A percentile compares a stretch with the other conserved stretches of the same genome.
phyloP scores from a whole-genome alignment of 306 rosid genomes.

The Cicer pinnatifidum region DNA sequence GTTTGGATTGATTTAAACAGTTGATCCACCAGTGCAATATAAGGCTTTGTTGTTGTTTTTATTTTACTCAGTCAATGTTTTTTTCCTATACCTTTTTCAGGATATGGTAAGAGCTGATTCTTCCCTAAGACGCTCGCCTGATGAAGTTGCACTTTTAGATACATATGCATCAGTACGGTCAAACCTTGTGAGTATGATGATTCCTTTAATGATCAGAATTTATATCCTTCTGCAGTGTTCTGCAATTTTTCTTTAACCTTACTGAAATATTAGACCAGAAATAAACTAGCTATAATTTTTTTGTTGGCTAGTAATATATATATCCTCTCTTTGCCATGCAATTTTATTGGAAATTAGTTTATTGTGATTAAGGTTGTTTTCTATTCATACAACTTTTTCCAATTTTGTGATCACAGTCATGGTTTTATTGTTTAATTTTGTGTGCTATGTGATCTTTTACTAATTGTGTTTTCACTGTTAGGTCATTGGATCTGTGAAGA shows the following conservation, averaged over 20 bases:
- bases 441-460: conserved; percentile 8
- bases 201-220: conserved; percentile 28
- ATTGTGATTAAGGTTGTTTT: conserved; percentile 6
- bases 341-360: conserved; percentile 20
- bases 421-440: conserved; percentile 11
- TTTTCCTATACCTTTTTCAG: conserved; percentile 45
- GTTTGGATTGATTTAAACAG: conserved; percentile 30
- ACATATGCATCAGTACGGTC: conserved; percentile 73
- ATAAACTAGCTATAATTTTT: background rate
- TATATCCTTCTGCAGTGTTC: conserved; percentile 11
- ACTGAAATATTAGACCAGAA: conserved; percentile 23
- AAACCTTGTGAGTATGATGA: conserved; percentile 75
- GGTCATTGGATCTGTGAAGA: conserved; percentile 63
- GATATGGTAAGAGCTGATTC: conserved; percentile 70
- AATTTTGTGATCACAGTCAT: conserved; percentile 2
- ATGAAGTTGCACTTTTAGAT: conserved; percentile 75
- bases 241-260: conserved; percentile 27
- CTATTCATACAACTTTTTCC: background rate
- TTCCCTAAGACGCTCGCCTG: conserved; percentile 70
- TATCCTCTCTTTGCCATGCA: conserved; percentile 12
- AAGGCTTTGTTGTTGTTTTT: conserved; percentile 32
- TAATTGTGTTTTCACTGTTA: conserved; percentile 42
- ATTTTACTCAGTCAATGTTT: conserved; percentile 2
- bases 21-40: conserved; percentile 7
- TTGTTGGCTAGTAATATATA: conserved; percentile 8